A percentile compares a stretch with the other conserved stretches of the same genome.
phyloP scores from a whole-genome alignment of 768 basidiomycete genomes.

The Pisolithus sp. region DNA sequence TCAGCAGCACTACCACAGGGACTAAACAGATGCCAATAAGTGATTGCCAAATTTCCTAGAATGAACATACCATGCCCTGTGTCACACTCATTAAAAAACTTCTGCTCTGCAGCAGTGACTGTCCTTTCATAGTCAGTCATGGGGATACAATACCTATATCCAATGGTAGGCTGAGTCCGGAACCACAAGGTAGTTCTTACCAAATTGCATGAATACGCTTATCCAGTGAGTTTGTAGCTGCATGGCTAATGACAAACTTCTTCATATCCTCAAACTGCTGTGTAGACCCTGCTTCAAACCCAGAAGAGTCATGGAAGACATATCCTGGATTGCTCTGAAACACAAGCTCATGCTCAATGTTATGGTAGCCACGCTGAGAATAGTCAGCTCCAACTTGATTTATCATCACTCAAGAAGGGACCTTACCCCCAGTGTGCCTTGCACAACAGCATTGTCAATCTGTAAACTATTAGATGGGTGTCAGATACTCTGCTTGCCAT shows the following conservation, averaged over 20 bases:
- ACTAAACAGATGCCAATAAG: constrained; percentile 17
- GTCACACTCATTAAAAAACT: constrained; percentile 24
- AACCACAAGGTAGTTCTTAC: constrained; percentile 11
- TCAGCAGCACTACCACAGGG: constrained; percentile 34
- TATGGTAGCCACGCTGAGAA: constrained; percentile 22
- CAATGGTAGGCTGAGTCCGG: neutral
- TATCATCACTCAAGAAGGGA: neutral
- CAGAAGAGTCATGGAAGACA: constrained; percentile 38
- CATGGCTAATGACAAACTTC: constrained; percentile 24
- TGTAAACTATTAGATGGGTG: neutral
- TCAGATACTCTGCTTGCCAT: neutral
- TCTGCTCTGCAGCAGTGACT: constrained; percentile 22
- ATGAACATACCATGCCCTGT: constrained; percentile 6
- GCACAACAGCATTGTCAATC: neutral
- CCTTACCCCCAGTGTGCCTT: neutral
- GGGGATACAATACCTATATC: constrained; percentile 34
- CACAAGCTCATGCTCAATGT: constrained; percentile 25
- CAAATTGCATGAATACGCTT: constrained; percentile 36
- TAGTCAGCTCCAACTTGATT: neutral
- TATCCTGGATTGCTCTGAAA: constrained; percentile 28
- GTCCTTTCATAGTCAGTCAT: constrained; percentile 21
- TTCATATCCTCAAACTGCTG: constrained; percentile 25
- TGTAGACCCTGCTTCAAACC: constrained; percentile 31
- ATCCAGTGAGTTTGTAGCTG: constrained; percentile 9
- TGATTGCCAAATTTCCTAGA: neutral